Evolutionary conservation across 1,284 basidiomycete genomes (phyloP).

Genomic region (Naganishia sp.): DNA sequence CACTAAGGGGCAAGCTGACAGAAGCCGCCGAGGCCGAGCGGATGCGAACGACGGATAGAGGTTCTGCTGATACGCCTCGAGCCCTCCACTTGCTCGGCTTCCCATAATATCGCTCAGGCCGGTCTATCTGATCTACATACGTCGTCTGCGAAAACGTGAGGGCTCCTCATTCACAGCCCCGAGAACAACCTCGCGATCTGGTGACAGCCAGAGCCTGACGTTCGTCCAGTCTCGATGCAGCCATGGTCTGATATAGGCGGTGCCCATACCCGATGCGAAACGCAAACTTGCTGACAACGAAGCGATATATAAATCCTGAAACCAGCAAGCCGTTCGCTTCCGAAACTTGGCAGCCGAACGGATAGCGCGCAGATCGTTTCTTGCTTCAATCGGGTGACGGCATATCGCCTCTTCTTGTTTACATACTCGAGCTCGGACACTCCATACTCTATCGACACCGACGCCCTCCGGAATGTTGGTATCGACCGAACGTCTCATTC

Average conservation of each 20-base stretch:
- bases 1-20: neutral
- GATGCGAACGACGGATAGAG: neutral
- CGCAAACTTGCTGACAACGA: neutral
- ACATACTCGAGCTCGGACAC: neutral
- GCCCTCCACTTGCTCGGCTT: neutral
- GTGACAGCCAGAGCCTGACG: too few species aligned
- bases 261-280: neutral
- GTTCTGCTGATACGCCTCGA: neutral
- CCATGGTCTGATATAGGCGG: neutral
- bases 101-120: neutral
- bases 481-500: slow-evolving; percentile 23
- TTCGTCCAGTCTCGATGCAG: too few species aligned
- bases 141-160: neutral
- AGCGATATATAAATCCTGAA: neutral
- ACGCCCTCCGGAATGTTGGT: slow-evolving; percentile 1
- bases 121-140: neutral
- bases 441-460: neutral
- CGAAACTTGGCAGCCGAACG: neutral
- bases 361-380: slow-evolving; percentile 2
- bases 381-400: neutral
- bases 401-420: neutral
- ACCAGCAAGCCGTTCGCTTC: slow-evolving; percentile 7
- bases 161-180: neutral
- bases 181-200: too few species aligned
- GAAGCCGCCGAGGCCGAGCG: slow-evolving; percentile 1